A percentile compares a stretch with the other conserved stretches of the same genome.
Conservation (phyloP, 2,329 filamentous ascomycete genomes). For the Colletotrichum limetticola region DNA sequence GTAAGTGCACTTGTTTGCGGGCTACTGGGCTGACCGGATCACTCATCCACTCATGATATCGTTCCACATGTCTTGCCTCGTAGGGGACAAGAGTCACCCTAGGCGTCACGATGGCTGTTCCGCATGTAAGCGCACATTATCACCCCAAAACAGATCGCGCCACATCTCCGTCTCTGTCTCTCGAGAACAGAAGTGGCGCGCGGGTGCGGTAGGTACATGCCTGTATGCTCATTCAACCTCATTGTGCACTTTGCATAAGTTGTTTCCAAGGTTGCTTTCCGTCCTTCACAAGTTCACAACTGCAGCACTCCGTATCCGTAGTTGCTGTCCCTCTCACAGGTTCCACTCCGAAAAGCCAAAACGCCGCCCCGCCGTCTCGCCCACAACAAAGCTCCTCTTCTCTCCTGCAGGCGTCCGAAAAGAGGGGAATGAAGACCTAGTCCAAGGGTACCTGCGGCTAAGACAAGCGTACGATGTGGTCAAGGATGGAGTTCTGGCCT, state of each 20-base stretch:
- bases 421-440: neutral
- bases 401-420: slow-evolving; percentile 23
- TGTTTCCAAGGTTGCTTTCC: neutral
- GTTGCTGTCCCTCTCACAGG: neutral
- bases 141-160: neutral
- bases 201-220: slow-evolving; percentile 41
- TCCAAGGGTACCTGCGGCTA: neutral
- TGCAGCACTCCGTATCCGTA: too few relatives aligned
- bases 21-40: slow-evolving; percentile 64
- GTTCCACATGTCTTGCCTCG: slow-evolving; percentile 80
- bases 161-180: too few relatives aligned
- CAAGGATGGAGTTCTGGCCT: neutral
- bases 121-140: neutral
- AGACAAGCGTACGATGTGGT: neutral
- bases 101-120: slow-evolving; percentile 72
- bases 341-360: slow-evolving; percentile 17
- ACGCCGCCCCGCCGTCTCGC: slow-evolving; percentile 1
- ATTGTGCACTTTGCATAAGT: slow-evolving; percentile 42
- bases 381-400: slow-evolving; percentile 8
- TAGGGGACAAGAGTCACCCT: slow-evolving; percentile 85
- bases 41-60: slow-evolving; percentile 94
- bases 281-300: too few relatives aligned
- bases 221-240: slow-evolving; percentile 57
- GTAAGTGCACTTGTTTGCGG: neutral
- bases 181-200: neutral